Evolutionary conservation across 2,329 filamentous ascomycete species (phyloP), one percentile per base, ranked within the genome.

Genomic region (Verticillium longisporum): DNA sequence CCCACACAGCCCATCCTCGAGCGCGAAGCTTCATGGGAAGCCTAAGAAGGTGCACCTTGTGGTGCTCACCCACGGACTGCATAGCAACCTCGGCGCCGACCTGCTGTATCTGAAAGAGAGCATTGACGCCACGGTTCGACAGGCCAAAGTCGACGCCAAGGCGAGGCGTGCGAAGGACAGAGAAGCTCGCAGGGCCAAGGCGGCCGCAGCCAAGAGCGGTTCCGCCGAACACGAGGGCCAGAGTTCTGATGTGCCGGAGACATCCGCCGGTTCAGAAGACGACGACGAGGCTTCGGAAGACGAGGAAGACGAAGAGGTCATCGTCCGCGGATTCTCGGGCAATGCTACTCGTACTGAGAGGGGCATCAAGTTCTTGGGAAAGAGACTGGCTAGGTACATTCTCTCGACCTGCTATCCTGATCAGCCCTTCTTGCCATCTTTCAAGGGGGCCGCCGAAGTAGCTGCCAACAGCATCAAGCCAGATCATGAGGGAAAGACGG

Each of bases 41-140:
- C 83, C 83, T 66, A 92, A 91, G 75, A 94, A 89, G 66, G 81
- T 99, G 2, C 95, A 99, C 72, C 79, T 99, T 53, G 95, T 99
- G 31, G 82, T 99, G 37, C 77, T 99, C 57, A 98, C 95, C 0
- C 95, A 99, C 76, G 95, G 95, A 0, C 75, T 99, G 65, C 95
- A 99, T 74, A 97, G 94, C 75, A 99, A 99, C 72, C 81, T 97
- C 13, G 92, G 95, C 5, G 90, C 92, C 26, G 95, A 99, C 72
- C 97, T 99, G 95, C 80, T 99, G 21, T 99, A 91, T 71, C 77
- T 99, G 73, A 99, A 99, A 71, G 95, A 99, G 75, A 96, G 92
- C 74, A 98, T 99, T 64, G 95, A 99, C 76, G 86, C 87, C 33
- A 88, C 91, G 2, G 89, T 88, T 4, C 88, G 80, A 68, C 87